Evolutionary conservation across 345 rosid genomes (phyloP).

Genomic region (Salix viminalis): DNA sequence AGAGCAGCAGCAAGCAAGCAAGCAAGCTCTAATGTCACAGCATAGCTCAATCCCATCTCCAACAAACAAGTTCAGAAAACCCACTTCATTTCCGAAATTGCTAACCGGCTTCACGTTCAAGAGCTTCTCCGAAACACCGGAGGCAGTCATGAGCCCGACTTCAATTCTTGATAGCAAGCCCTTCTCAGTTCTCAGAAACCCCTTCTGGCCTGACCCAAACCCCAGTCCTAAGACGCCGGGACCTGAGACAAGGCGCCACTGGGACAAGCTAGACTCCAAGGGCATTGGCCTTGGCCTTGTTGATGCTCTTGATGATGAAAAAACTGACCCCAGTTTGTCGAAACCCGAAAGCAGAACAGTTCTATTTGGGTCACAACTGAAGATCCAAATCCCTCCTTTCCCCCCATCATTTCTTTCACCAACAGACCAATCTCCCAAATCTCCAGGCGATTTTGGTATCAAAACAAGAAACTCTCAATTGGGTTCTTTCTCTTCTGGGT

Average conservation of each 20-base stretch:
- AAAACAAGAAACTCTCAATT: constrained; percentile 53
- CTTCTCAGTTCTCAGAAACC: constrained; percentile 57
- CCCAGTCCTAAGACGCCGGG: constrained; percentile 35
- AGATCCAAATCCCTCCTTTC: constrained; percentile 66
- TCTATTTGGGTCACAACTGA: constrained; percentile 73
- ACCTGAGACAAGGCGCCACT: constrained; percentile 31
- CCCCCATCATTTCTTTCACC: constrained; percentile 29
- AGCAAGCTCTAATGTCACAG: constrained; percentile 52
- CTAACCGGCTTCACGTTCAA: constrained; percentile 56
- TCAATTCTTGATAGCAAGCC: constrained; percentile 81
- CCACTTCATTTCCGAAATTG: constrained; percentile 58
- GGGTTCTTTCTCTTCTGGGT: constrained; percentile 27
- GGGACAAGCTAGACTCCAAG: constrained; percentile 49
- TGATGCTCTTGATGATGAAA: constrained; percentile 51
- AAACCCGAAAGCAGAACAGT: constrained; percentile 51
- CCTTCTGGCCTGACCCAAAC: constrained; percentile 48
- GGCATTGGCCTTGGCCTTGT: constrained; percentile 67
- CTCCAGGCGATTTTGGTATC: constrained; percentile 61
- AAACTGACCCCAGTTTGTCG: constrained; percentile 28
- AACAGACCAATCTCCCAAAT: constrained; percentile 39
- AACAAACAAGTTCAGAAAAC: constrained; percentile 37
- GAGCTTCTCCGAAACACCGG: constrained; percentile 46
- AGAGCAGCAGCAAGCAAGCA: constrained; percentile 23
- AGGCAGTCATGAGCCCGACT: constrained; percentile 68
- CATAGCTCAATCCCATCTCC: constrained; percentile 30